Evolutionary conservation across 2,329 filamentous ascomycete species (phyloP).

Genomic region (Fusarium torreyae): DNA sequence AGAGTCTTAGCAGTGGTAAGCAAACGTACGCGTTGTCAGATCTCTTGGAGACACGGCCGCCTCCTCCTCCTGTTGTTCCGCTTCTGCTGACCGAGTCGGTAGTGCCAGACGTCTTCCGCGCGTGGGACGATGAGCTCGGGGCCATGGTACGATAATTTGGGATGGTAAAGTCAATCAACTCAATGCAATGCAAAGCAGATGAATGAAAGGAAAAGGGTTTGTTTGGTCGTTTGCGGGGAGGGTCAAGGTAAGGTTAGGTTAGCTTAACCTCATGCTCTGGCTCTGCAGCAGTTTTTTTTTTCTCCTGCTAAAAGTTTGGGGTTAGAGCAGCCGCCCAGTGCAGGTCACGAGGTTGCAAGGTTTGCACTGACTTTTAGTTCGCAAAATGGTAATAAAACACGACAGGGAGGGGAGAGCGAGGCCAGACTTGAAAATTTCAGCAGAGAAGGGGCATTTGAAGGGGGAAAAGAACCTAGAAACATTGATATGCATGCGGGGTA

Average conservation of each 20-base stretch:
- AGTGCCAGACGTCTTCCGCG: conserved; percentile 34
- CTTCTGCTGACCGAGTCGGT: conserved; percentile 31
- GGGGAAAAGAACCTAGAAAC: neutral
- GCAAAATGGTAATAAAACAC: neutral
- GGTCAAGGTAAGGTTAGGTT: conserved; percentile 10
- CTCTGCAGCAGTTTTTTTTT: conserved; percentile 1
- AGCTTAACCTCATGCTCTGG: neutral
- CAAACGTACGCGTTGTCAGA: conserved; percentile 48
- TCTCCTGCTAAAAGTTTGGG: neutral
- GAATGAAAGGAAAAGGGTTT: conserved; percentile 1
- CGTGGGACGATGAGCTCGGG: conserved; percentile 36
- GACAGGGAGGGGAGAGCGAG: neutral
- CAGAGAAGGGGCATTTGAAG: neutral
- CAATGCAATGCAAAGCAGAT: conserved; percentile 1
- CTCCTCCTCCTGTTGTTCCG: conserved; percentile 14
- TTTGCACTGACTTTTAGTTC: neutral
- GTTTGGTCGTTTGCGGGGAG: conserved; percentile 11
- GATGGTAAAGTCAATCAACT: neutral
- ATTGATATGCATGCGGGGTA: neutral
- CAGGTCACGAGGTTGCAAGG: conserved; percentile 14
- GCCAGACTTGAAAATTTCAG: neutral
- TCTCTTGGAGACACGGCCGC: conserved; percentile 46
- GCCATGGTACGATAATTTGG: conserved; percentile 29
- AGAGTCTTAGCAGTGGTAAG: neutral
- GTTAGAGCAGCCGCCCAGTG: conserved; percentile 13